A percentile compares a stretch with the other conserved stretches of the same genome.
These are phyloP conservation scores for Lichtheimia ramosa DNA, from an alignment of 371 early-diverging fungal species.

Conservation along the genomic window DNA sequence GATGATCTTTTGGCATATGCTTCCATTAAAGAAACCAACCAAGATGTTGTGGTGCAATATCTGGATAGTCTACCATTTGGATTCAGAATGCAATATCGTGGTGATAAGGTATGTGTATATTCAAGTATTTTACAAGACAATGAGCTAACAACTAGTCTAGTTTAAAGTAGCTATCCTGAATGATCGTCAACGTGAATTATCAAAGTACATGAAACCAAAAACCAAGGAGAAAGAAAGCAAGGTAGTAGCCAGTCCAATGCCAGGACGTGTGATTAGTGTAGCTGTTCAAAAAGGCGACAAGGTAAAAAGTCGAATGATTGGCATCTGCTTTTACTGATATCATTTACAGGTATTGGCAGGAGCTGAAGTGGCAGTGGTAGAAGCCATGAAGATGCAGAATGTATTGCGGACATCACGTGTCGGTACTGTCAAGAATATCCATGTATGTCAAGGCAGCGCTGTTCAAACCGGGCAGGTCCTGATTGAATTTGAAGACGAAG, in stretches of 20 bases:
- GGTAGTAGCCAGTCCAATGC: slow-evolving; percentile 89
- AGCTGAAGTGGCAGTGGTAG: slow-evolving; percentile 84
- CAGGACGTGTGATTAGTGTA: slow-evolving; percentile 86
- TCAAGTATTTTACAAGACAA: background rate
- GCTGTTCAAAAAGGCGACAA: slow-evolving; percentile 84
- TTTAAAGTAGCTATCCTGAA: slow-evolving; percentile 71
- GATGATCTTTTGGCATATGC: slow-evolving; percentile 75
- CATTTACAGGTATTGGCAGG: slow-evolving; percentile 76
- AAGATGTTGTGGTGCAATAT: slow-evolving; percentile 74
- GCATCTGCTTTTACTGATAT: background rate
- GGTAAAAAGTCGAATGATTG: slow-evolving; percentile 19
- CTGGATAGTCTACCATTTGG: slow-evolving; percentile 75
- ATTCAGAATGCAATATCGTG: slow-evolving; percentile 79
- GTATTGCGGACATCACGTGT: slow-evolving; percentile 79
- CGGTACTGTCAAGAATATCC: slow-evolving; percentile 81
- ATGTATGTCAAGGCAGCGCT: slow-evolving; percentile 70
- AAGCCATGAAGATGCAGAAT: slow-evolving; percentile 99
- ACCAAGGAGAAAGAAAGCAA: slow-evolving; percentile 71
- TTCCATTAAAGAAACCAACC: slow-evolving; percentile 28
- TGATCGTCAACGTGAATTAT: slow-evolving; percentile 62
- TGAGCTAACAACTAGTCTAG: slow-evolving; percentile 19
- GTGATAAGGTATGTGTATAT: slow-evolving; percentile 65
- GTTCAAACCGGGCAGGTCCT: slow-evolving; percentile 89
- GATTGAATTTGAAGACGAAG: slow-evolving; percentile 66
- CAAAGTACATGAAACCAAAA: slow-evolving; percentile 76